A percentile compares a stretch with the other conserved stretches of the same genome.
Conservation (phyloP, 2,329 filamentous ascomycete genomes). For the Aspergillus thermomutatus region DNA sequence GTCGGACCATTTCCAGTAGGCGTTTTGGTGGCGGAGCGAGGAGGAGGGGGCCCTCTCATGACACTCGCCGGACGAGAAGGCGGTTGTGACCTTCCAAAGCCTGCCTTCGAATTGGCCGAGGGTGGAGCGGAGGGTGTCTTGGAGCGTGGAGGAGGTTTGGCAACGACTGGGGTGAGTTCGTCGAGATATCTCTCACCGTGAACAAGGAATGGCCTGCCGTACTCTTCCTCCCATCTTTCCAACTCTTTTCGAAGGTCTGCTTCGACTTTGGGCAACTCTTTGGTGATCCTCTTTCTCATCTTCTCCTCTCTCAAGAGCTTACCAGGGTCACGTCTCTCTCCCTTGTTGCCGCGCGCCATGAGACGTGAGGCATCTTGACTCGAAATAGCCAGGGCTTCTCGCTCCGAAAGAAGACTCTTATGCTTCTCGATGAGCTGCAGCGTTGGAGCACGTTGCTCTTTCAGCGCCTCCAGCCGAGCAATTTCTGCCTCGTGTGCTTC, state of each 20-base stretch:
- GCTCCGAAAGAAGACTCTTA: constrained; percentile 75
- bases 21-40: constrained; percentile 46
- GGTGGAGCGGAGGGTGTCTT: constrained; percentile 43
- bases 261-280: constrained; percentile 90
- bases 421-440: constrained; percentile 81
- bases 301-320: constrained; percentile 95
- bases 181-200: constrained; percentile 91
- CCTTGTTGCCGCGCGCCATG: constrained; percentile 86
- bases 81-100: constrained; percentile 22
- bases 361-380: constrained; percentile 93
- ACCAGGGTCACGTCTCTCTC: constrained; percentile 89
- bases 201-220: constrained; percentile 87
- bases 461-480: constrained; percentile 71
- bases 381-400: constrained; percentile 81
- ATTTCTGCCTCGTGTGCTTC: constrained; percentile 95
- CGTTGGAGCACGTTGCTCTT: constrained; percentile 81
- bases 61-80: constrained; percentile 33
- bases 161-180: constrained; percentile 63
- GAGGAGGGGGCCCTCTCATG: constrained; percentile 38
- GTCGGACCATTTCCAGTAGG: constrained; percentile 41
- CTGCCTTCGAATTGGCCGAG: constrained; percentile 23
- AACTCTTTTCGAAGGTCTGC: constrained; percentile 78
- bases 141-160: constrained; percentile 61
- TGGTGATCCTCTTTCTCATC: constrained; percentile 95
- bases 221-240: constrained; percentile 88